Conservation (phyloP, 2,329 filamentous ascomycete genomes). For the Dothidotthia symphoricarpi region DNA sequence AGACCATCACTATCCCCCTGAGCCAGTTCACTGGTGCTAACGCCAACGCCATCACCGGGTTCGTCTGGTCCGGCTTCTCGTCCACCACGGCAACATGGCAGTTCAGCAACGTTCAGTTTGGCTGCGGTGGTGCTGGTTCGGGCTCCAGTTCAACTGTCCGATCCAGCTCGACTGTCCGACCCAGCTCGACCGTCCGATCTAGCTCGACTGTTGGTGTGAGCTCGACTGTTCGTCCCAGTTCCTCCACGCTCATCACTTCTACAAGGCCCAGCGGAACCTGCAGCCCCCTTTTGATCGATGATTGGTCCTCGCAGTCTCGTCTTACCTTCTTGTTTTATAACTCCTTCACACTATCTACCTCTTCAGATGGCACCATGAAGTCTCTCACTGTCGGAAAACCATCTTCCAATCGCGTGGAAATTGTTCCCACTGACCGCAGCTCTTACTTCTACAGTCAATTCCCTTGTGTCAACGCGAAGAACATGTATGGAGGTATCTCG, state of each 20-base stretch:
- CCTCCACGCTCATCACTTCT: constrained; percentile 7
- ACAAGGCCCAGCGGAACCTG: constrained; percentile 40
- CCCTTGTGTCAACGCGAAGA: constrained; percentile 54
- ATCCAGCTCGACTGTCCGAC: constrained; percentile 3
- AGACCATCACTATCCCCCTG: constrained; percentile 54
- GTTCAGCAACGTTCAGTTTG: constrained; percentile 50
- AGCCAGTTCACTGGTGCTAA: constrained; percentile 53
- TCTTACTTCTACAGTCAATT: constrained; percentile 61
- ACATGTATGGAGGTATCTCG: constrained; percentile 56
- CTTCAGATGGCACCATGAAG: constrained; percentile 58
- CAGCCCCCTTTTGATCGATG: constrained; percentile 53
- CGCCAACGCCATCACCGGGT: constrained; percentile 48
- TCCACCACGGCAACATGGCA: constrained; percentile 46
- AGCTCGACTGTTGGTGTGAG: constrained; percentile 3
- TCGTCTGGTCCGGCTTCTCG: constrained; percentile 49
- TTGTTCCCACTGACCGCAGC: constrained; percentile 50
- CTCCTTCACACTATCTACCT: constrained; percentile 55
- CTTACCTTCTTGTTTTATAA: constrained; percentile 63
- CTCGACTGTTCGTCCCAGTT: constrained; percentile 6
- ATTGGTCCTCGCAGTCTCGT: constrained; percentile 62
- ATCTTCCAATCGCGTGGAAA: constrained; percentile 49
- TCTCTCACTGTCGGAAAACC: constrained; percentile 55
- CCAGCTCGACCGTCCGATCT: constrained; percentile 3
- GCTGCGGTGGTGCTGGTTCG: constrained; percentile 36
- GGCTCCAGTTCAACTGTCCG: constrained; percentile 5